Evolutionary conservation across 352 stramenopile species (phyloP).

Genomic region (Pythium biforme): DNA sequence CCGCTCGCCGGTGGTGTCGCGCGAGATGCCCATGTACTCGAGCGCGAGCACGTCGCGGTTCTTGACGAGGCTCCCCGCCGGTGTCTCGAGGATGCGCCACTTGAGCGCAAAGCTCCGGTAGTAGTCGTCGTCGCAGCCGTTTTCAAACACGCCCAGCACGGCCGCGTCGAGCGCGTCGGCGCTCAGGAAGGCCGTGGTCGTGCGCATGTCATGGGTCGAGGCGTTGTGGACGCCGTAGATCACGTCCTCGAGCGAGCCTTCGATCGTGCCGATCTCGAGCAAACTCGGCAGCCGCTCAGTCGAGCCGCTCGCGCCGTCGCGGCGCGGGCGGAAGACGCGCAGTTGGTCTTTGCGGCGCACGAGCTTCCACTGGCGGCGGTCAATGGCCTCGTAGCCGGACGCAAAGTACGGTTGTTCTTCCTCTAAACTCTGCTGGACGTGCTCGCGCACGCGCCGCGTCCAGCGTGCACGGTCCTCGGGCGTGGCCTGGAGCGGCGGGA

Average conservation of each 20-base stretch:
- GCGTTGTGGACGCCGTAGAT: constrained; percentile 26
- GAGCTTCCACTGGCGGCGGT: constrained; percentile 19
- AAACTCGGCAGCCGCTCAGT: constrained; percentile 3
- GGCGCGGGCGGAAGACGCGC: constrained; percentile 19
- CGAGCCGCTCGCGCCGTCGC: neutral
- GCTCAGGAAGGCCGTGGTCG: constrained; percentile 22
- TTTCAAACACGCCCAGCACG: constrained; percentile 26
- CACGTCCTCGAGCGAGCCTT: constrained; percentile 30
- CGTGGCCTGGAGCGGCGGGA: constrained; percentile 10
- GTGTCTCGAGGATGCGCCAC: constrained; percentile 25
- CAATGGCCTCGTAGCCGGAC: constrained; percentile 12
- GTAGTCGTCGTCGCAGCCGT: constrained; percentile 10
- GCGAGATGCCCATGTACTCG: constrained; percentile 30
- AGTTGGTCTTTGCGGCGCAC: constrained; percentile 24
- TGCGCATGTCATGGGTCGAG: constrained; percentile 21
- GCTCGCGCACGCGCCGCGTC: constrained; percentile 14
- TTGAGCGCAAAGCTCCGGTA: constrained; percentile 27
- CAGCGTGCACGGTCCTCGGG: constrained; percentile 2
- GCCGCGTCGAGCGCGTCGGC: constrained; percentile 21
- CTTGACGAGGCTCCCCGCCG: constrained; percentile 14
- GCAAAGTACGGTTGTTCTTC: constrained; percentile 10
- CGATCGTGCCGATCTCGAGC: constrained; percentile 26
- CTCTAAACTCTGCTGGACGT: constrained; percentile 2
- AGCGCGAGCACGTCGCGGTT: constrained; percentile 25
- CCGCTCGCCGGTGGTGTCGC: constrained; percentile 12